phyloP scores from a whole-genome alignment of 148 eudicot species.

The Mesembryanthemum crystallinum region DNA sequence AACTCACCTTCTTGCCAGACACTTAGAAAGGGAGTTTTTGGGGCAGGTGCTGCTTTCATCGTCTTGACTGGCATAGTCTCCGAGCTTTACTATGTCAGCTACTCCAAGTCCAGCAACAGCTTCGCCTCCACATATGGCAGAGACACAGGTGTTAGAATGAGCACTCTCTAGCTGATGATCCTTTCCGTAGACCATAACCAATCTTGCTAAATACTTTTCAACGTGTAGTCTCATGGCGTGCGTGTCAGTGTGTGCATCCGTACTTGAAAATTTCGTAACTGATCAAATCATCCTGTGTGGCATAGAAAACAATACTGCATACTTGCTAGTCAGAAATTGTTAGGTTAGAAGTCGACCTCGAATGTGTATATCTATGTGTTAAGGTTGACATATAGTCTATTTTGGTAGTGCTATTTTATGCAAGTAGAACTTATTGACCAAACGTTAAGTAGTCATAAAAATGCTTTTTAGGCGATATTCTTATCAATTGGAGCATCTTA shows the following conservation, averaged over 20 bases:
- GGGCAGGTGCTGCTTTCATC: constrained; percentile 79
- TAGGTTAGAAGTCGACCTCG: constrained; percentile 6
- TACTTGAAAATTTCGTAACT: neutral
- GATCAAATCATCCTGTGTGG: too few species aligned
- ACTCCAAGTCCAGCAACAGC: constrained; percentile 50
- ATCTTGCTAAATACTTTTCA: too few species aligned
- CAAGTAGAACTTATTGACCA: too few species aligned
- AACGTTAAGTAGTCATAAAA: too few species aligned
- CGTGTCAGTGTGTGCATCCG: neutral
- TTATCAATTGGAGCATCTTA: too few species aligned
- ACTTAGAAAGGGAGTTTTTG: constrained; percentile 80
- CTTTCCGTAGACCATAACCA: neutral
- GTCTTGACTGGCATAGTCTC: constrained; percentile 72
- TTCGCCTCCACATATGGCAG: constrained; percentile 25
- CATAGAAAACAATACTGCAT: too few species aligned
- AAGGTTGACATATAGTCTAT: neutral
- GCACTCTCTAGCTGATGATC: constrained; percentile 23
- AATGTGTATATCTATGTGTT: constrained; percentile 8
- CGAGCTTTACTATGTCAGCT: constrained; percentile 68
- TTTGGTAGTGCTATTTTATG: neutral
- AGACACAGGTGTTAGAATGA: constrained; percentile 72
- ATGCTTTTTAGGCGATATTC: too few species aligned
- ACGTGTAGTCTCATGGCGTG: neutral
- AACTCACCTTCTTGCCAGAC: constrained; percentile 56
- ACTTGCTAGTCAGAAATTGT: neutral